phyloP scores from a whole-genome alignment of 2,329 filamentous ascomycete genomes.

The Raffaelea deltoideospora region DNA sequence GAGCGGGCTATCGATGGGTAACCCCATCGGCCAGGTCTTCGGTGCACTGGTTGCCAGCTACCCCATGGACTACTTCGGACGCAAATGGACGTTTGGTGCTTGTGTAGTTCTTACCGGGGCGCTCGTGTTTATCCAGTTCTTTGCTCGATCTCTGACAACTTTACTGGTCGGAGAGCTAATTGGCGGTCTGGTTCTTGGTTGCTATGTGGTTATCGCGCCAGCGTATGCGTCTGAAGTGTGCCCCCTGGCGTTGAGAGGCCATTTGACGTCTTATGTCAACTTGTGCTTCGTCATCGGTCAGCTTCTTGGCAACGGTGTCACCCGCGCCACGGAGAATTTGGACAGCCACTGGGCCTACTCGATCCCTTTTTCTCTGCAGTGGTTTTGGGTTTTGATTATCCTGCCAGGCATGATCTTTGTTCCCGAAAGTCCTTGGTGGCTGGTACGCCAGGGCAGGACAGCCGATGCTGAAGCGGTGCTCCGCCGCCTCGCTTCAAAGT shows the following conservation, averaged over 20 bases:
- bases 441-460: constrained; percentile 26
- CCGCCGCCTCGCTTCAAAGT: constrained; percentile 26
- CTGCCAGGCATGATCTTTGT: constrained; percentile 29
- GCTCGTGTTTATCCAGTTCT: constrained; percentile 49
- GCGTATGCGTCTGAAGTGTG: constrained; percentile 28
- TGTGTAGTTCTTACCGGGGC: constrained; percentile 26
- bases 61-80: constrained; percentile 29
- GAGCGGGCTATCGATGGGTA: constrained; percentile 33
- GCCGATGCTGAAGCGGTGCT: constrained; percentile 25
- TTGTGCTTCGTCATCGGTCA: constrained; percentile 49
- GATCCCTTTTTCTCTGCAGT: constrained; percentile 31
- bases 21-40: constrained; percentile 40
- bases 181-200: constrained; percentile 43
- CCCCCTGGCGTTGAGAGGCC: constrained; percentile 30
- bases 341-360: constrained; percentile 32
- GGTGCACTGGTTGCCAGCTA: constrained; percentile 35
- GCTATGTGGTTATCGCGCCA: constrained; percentile 33
- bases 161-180: constrained; percentile 47
- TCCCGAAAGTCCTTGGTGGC: constrained; percentile 35
- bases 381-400: constrained; percentile 31
- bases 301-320: constrained; percentile 34
- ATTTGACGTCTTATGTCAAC: constrained; percentile 40
- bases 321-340: constrained; percentile 24
- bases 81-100: constrained; percentile 26
- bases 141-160: constrained; percentile 36